Base-by-base conservation (phyloP, 352 stramenopile genomes). In the Phytophthora hybrid region DNA sequence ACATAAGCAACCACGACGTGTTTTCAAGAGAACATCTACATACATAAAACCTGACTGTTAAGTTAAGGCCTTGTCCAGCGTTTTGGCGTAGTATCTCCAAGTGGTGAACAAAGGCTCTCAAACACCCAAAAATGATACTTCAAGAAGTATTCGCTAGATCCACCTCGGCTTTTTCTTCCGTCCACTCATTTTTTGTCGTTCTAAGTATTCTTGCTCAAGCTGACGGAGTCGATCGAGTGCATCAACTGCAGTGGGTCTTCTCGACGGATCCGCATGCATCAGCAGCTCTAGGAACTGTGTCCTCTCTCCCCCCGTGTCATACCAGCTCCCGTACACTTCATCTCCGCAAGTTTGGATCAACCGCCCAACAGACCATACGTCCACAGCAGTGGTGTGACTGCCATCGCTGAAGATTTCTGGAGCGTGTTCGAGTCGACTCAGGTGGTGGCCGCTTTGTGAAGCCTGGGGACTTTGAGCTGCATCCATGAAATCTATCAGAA, bases 401-500 rank as follows among this genome's bases (percentile, higher is more conserved):
- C 46, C 34, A 51, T 59, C 63, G 5, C 39, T 59, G 21, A 75
- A 75, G 31, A 71, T 75, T 34, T 77, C 57, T 14, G 69, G 64
- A n/a, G 70, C 70, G 32, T 78, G 55, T 52, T 75, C 49, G 49
- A 10, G 32, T 41, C 26, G 21, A 60, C 58, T 54, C 59, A 64
- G n/a, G 41, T 70, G 18, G 46, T 26, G 9, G 67, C 52, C 66
- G 41, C 61, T 73, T 41, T 44, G 61, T 59, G 39, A 56, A 53
- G 16, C 1, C 66, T 78, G 71, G 13, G 66, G 71, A 61, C 37
- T 78, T 59, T 18, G 52, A 11, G 66, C 66, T 3, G 62, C 61
- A 14, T 70, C 67, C 72, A 70, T 76, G 51, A 79, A 76, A 26
- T 73, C 66, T 54, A 76, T 59, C 32, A 76, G 61, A 62, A 79